Evolutionary conservation across 2,329 filamentous ascomycete species (phyloP), one percentile per base, ranked within the genome.

Genomic region (Chaetomiaceae sp.): DNA sequence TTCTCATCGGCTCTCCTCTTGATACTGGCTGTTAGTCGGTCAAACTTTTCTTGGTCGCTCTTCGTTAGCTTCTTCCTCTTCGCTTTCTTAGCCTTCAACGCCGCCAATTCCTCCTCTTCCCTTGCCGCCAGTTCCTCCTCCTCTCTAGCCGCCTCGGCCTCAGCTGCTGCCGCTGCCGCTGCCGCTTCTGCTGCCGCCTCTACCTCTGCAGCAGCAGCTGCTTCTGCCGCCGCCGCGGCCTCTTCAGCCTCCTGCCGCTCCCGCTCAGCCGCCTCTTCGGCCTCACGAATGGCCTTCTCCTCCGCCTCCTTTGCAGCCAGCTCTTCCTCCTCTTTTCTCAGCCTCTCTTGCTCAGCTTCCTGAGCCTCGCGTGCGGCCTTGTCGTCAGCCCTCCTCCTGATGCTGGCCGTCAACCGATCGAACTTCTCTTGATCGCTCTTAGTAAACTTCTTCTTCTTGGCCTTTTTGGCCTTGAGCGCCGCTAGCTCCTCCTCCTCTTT

Each of bases 391-490:
- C 72, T 66, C 55, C 63, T 64, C 25, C 62, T 64, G 23, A 68
- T 64, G 29, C 66, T 71, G 34, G 67, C 66, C 9, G 65, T 69
- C 6, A 77, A 61, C 7, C 61, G 59, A 31, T 71, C 67, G 23
- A 72, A 67, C 54, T 73, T 76, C 54, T 78, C 74, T 46, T 76
- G 66, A 29, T 76, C 75, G 53, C 70, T 76, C 57, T 72, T 78
- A 2, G 62, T 64, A 12, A 76, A 60, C 55, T 69, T 78, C 29
- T 59, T 60, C 63, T 76, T 81, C 59, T 75, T 77, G 1, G 70
- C 69, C 60, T 78, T 81, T 61, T 79, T 81, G 60, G 77, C 80
- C 62, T 79, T 81, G 22, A 77, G 65, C 4, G 65, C 62, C 14
- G 65, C 70, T 12, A 76, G 64, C 53, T 77, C 71, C 11, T 66